A percentile compares a stretch with the other conserved stretches of the same genome.
Conservation (phyloP, 108 stramenopile species). For the Skeletonema menzelii region DNA sequence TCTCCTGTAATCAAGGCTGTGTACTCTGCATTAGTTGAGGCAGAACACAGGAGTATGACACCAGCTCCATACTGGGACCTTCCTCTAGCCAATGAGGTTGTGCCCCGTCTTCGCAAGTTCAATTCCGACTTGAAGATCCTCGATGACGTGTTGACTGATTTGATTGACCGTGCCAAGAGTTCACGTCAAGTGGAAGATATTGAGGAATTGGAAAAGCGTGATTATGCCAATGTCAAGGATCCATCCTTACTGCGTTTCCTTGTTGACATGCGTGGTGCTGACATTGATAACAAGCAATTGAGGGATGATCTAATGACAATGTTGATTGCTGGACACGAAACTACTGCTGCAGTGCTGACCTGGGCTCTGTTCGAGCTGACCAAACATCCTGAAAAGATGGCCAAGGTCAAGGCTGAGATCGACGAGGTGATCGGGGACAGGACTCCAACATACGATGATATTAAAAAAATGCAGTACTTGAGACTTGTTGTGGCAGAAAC, state of each 20-base stretch:
- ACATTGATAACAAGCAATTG: conserved; percentile 91
- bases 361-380: conserved; percentile 95
- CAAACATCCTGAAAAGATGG: conserved; percentile 81
- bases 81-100: conserved; percentile 89
- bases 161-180: conserved; percentile 82
- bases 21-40: conserved; percentile 91
- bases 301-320: conserved; percentile 97
- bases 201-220: conserved; percentile 88
- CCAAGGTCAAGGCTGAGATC: conserved; percentile 78
- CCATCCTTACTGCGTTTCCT: conserved; percentile 93
- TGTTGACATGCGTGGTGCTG: conserved; percentile 94
- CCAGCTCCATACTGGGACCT: conserved; percentile 96
- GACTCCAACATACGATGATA: conserved; percentile 80
- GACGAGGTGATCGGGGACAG: conserved; percentile 90
- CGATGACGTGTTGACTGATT: conserved; percentile 88
- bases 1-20: conserved; percentile 92
- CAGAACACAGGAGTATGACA: conserved; percentile 93
- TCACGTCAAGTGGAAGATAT: conserved; percentile 84
- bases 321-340: conserved; percentile 98
- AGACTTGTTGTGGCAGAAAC: conserved; percentile 90
- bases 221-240: conserved; percentile 89
- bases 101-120: conserved; percentile 92
- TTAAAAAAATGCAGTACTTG: conserved; percentile 80
- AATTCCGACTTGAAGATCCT: conserved; percentile 86
- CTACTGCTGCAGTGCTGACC: conserved; percentile 94